phyloP scores from a whole-genome alignment of 148 eudicot genomes.

The Rhododendron kiyosumense region DNA sequence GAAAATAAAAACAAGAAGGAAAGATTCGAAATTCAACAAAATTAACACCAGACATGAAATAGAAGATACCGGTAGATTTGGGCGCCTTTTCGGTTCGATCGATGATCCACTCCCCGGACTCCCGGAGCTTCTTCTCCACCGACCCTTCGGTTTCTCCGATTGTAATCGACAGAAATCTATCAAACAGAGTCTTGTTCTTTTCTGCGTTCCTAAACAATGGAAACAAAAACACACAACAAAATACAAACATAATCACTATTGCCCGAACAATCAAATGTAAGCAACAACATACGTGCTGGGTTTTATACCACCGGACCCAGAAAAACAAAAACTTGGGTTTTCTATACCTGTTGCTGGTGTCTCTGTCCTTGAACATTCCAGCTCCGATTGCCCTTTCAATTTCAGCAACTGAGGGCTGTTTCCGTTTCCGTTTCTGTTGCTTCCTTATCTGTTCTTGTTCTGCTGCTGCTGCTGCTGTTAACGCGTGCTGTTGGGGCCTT shows the following conservation, averaged over 20 bases:
- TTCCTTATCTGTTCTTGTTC: background rate
- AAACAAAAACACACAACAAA: background rate
- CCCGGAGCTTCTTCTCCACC: conserved; percentile 1
- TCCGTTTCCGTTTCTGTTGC: conserved; percentile 13
- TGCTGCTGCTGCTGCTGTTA: background rate
- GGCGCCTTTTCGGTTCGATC: conserved; percentile 38
- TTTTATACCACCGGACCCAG: conserved; percentile 17
- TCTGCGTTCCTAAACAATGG: conserved; percentile 4
- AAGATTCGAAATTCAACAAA: background rate
- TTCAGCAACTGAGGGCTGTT: conserved; percentile 53
- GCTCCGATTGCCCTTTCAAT: conserved; percentile 81
- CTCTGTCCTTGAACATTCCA: conserved; percentile 60
- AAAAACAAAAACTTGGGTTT: background rate
- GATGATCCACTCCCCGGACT: conserved; percentile 6
- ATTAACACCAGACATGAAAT: background rate
- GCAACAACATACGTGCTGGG: background rate
- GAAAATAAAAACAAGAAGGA: no score
- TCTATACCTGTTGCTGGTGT: conserved; percentile 38
- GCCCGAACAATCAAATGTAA: background rate
- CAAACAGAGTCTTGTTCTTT: conserved; percentile 39
- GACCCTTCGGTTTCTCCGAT: background rate
- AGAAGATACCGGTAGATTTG: conserved; percentile 37
- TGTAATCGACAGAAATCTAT: conserved; percentile 46
- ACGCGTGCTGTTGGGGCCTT: background rate
- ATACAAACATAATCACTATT: background rate